Conservation (phyloP, 495 filamentous ascomycete species). For the Aspergillus haitiensis region DNA sequence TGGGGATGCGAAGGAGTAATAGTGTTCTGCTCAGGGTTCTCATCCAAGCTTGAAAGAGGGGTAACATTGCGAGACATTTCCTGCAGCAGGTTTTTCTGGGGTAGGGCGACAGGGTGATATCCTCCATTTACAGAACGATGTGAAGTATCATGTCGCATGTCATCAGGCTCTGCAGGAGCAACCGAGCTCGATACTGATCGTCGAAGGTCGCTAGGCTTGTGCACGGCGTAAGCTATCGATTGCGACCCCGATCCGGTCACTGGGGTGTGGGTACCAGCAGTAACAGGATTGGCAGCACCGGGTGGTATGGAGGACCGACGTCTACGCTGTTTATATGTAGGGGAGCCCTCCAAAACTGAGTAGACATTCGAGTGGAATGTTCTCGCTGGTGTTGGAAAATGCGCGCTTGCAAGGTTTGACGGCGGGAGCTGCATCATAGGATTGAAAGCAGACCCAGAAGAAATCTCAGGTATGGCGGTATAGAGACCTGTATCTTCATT, state of each 20-base stretch:
- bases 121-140: constrained; percentile 50
- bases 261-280: constrained; percentile 54
- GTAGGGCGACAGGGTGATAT: constrained; percentile 65
- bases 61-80: constrained; percentile 86
- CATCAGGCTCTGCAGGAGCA: constrained; percentile 76
- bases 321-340: constrained; percentile 96
- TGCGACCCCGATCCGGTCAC: constrained; percentile 35
- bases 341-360: constrained; percentile 95
- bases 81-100: constrained; percentile 76
- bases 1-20: constrained; percentile 59
- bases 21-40: constrained; percentile 69
- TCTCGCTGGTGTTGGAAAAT: constrained; percentile 67
- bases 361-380: constrained; percentile 81
- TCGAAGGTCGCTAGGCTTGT: constrained; percentile 81
- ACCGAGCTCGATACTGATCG: constrained; percentile 90
- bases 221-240: constrained; percentile 54
- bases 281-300: constrained; percentile 61
- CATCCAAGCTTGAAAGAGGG: constrained; percentile 77
- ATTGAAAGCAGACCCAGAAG: constrained; percentile 56
- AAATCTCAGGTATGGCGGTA: constrained; percentile 86
- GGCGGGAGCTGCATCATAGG: constrained; percentile 89
- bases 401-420: constrained; percentile 74
- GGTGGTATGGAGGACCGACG: constrained; percentile 89
- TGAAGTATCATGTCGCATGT: constrained; percentile 62
- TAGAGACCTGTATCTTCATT: constrained; percentile 97